phyloP scores from a whole-genome alignment of 805 yeast genomes.

The Ogataea trehaloabstinens region DNA sequence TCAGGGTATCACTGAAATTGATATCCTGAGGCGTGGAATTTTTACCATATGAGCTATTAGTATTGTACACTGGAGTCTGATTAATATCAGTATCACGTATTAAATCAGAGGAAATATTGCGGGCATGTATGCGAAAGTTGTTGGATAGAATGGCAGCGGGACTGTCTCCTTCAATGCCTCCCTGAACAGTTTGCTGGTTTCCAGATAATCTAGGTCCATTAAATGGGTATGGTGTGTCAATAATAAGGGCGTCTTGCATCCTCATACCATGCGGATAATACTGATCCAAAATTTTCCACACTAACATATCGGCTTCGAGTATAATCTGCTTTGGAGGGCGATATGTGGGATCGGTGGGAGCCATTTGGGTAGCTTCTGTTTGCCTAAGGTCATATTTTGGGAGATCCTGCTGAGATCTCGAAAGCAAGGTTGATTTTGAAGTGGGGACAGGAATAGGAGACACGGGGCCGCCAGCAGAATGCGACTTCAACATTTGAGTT shows the following conservation, averaged over 20 bases:
- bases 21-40: conserved; percentile 2
- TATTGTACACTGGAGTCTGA: conserved; percentile 6
- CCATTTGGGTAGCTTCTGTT: conserved; percentile 4
- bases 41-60: neutral
- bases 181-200: neutral
- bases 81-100: conserved; percentile 7
- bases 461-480: conserved; percentile 17
- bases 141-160: neutral
- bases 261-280: conserved; percentile 68
- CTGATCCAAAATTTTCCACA: conserved; percentile 56
- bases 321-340: conserved; percentile 5
- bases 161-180: neutral
- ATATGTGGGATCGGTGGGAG: conserved; percentile 1
- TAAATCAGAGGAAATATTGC: conserved; percentile 3
- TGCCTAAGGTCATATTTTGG: conserved; percentile 1
- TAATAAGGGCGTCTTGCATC: conserved; percentile 60
- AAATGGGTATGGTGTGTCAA: conserved; percentile 42
- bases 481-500: conserved; percentile 4
- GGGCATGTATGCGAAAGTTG: neutral
- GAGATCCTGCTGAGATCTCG: conserved; percentile 8
- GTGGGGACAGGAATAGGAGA: conserved; percentile 30
- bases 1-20: neutral
- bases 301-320: conserved; percentile 60
- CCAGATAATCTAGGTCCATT: conserved; percentile 5
- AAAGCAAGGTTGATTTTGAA: conserved; percentile 23